Conservation (phyloP, 2,329 filamentous ascomycete genomes). For the Penicillium psychrosexuale region DNA sequence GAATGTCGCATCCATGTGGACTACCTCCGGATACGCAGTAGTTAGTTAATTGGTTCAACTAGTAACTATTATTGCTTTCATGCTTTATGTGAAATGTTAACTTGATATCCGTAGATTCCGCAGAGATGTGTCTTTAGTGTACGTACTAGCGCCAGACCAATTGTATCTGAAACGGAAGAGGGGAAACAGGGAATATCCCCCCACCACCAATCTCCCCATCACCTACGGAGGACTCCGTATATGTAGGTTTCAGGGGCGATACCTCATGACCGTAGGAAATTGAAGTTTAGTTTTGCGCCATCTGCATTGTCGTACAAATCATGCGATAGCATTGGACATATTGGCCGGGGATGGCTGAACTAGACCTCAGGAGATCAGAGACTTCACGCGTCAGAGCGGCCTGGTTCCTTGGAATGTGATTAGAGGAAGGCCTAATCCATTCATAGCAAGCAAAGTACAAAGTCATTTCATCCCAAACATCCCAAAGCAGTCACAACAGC, state of each 20-base stretch:
- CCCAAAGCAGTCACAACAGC: not conserved
- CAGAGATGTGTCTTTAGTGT: too few relatives aligned
- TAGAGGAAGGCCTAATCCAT: not conserved
- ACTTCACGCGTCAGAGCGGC: not conserved
- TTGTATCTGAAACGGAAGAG: constrained; percentile 9
- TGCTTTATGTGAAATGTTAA: not conserved
- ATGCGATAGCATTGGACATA: constrained; percentile 16
- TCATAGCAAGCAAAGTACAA: not conserved
- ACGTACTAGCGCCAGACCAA: not conserved
- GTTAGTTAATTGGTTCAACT: not conserved
- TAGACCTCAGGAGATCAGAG: constrained; percentile 6
- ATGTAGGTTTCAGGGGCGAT: constrained; percentile 16
- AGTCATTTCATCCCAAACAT: not conserved
- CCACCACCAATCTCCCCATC: constrained; percentile 7
- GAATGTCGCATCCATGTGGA: constrained; percentile 24
- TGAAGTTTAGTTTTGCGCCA: constrained; percentile 11
- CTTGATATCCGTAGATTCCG: not conserved
- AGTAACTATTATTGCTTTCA: not conserved
- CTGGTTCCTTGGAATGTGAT: not conserved
- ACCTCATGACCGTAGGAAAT: constrained; percentile 17
- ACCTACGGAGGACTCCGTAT: not conserved
- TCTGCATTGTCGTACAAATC: constrained; percentile 8
- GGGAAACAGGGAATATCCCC: not conserved
- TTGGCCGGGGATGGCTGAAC: constrained; percentile 12
- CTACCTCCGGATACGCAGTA: constrained; percentile 43